These are phyloP conservation scores for Alternaria brassicae DNA, from an alignment of 2,329 filamentous ascomycete genomes.

Conservation along the genomic window DNA sequence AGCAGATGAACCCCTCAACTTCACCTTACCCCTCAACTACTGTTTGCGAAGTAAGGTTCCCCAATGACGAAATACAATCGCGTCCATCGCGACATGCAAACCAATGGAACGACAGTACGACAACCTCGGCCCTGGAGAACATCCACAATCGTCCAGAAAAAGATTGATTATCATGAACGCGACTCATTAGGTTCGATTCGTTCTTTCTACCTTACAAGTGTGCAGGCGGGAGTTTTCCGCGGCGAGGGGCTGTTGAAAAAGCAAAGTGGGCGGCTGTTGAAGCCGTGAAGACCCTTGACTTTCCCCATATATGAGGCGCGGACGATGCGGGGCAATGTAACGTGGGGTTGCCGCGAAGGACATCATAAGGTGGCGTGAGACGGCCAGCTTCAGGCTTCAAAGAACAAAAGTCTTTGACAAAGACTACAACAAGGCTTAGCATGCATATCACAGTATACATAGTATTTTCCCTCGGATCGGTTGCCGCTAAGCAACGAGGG, in stretches of 20 bases:
- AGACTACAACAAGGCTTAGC: not conserved
- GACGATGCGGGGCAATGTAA: conserved; percentile 9
- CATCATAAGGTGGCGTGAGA: not conserved
- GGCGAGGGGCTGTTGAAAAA: not conserved
- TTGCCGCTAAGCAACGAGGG: not conserved
- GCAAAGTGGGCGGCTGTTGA: not conserved
- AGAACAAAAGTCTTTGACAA: not conserved
- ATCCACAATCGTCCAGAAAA: not conserved
- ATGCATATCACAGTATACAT: not conserved
- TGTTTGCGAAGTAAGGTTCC: not conserved
- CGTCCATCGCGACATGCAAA: not conserved
- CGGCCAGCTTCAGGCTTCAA: not conserved
- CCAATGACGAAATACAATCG: not conserved
- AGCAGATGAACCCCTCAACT: conserved; percentile 6
- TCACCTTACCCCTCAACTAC: conserved; percentile 3
- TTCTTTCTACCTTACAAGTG: not conserved
- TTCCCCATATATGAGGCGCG: conserved; percentile 5
- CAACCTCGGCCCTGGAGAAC: conserved; percentile 1
- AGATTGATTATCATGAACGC: not conserved
- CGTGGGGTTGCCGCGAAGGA: conserved; percentile 8
- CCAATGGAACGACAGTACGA: not conserved
- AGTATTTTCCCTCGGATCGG: rapidly evolving
- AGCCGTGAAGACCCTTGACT: not conserved
- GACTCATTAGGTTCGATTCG: not conserved
- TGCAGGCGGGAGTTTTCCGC: not conserved